phyloP scores from a whole-genome alignment of 108 stramenopile species.

The Nitzschia sp. region DNA sequence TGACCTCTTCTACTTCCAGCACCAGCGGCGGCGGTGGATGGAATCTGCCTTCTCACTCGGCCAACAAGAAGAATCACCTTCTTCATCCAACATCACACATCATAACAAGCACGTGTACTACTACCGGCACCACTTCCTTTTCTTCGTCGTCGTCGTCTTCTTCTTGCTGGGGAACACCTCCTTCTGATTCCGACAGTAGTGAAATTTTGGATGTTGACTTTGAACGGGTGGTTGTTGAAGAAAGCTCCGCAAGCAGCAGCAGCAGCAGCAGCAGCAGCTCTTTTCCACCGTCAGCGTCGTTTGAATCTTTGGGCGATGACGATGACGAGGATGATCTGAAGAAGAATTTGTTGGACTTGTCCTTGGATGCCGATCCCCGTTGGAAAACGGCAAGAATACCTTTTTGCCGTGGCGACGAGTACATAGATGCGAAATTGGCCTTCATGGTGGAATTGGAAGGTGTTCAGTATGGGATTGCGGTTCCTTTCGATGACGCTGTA shows the following conservation, averaged over 20 bases:
- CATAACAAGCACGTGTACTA: too few species aligned
- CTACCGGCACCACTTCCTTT: too few species aligned
- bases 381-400: slow-evolving; percentile 44
- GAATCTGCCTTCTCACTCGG: too few species aligned
- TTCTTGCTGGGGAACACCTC: background rate
- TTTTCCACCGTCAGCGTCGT: background rate
- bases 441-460: slow-evolving; percentile 49
- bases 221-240: slow-evolving; percentile 1
- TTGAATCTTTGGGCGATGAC: background rate
- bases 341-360: slow-evolving; percentile 28
- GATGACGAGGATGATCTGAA: background rate
- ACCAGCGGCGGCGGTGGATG: too few species aligned
- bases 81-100: too few species aligned
- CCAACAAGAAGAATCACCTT: too few species aligned
- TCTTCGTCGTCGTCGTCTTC: background rate
- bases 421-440: slow-evolving; percentile 47
- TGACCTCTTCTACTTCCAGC: too few species aligned
- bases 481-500: slow-evolving; percentile 48
- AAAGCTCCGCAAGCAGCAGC: too few species aligned
- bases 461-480: slow-evolving; percentile 40
- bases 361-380: slow-evolving; percentile 36
- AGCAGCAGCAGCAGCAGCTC: background rate
- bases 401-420: slow-evolving; percentile 33
- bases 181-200: background rate
- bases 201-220: slow-evolving; percentile 17